Conservation (phyloP, 208 protist species). For the Trypanosomatidae sp. region DNA sequence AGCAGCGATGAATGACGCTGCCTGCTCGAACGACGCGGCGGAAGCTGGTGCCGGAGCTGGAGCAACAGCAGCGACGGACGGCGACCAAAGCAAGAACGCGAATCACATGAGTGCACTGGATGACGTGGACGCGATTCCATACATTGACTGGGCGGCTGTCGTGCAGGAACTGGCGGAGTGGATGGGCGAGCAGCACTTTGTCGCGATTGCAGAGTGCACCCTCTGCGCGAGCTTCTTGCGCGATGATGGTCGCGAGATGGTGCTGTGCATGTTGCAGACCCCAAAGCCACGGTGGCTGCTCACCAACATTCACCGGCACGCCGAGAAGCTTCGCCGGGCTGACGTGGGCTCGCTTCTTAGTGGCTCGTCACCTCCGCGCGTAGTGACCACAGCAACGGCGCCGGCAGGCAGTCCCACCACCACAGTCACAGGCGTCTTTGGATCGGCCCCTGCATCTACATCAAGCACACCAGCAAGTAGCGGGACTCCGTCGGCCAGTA, state of each 20-base stretch:
- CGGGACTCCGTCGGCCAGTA: not conserved
- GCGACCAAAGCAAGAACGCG: not conserved
- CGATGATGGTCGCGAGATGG: slow-evolving; percentile 76
- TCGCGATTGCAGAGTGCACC: slow-evolving; percentile 45
- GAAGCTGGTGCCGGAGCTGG: slow-evolving; percentile 2
- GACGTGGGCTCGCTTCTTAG: slow-evolving; percentile 3
- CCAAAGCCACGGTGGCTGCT: slow-evolving; percentile 35
- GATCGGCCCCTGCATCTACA: not conserved
- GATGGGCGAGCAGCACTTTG: slow-evolving; percentile 28
- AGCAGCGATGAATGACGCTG: slow-evolving; percentile 7
- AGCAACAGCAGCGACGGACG: not conserved
- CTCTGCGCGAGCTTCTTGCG: slow-evolving; percentile 73
- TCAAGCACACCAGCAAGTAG: not conserved
- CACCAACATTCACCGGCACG: slow-evolving; percentile 27
- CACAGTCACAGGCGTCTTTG: not conserved
- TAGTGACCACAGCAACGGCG: not conserved
- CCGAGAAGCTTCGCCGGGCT: slow-evolving; percentile 22
- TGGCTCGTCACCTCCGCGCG: slow-evolving; percentile 4
- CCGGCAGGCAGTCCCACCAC: slow-evolving; percentile 2
- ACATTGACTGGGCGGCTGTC: slow-evolving; percentile 64
- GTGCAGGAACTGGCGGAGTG: slow-evolving; percentile 55
- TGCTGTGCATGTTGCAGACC: slow-evolving; percentile 78
- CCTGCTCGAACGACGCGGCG: not conserved
- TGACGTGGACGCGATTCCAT: slow-evolving; percentile 9
- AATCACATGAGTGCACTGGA: not conserved